Conservation (phyloP, 352 stramenopile genomes). For the Globisporangium lucens region DNA sequence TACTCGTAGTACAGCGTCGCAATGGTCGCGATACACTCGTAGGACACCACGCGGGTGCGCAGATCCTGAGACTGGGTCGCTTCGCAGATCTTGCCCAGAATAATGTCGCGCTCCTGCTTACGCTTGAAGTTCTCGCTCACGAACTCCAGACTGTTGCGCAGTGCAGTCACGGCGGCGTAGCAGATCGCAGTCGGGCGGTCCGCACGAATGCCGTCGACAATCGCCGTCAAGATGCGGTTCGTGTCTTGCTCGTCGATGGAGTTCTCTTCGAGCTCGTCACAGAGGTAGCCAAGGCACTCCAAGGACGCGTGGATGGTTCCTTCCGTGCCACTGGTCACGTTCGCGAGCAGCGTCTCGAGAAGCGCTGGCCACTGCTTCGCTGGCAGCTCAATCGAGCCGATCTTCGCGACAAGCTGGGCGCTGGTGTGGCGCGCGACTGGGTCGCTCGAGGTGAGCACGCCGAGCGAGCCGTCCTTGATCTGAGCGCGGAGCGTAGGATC, state of each 20-base stretch:
- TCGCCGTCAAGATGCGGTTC: conserved; percentile 96
- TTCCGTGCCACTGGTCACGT: conserved; percentile 86
- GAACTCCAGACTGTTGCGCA: conserved; percentile 96
- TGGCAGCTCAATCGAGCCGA: conserved; percentile 93
- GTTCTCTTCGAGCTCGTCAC: conserved; percentile 76
- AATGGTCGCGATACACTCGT: conserved; percentile 95
- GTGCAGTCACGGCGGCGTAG: conserved; percentile 88
- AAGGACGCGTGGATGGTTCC: conserved; percentile 90
- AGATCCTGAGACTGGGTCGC: conserved; percentile 91
- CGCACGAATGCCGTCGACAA: conserved; percentile 94
- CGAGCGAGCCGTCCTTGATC: conserved; percentile 75
- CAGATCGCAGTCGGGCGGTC: conserved; percentile 88
- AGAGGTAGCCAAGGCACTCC: conserved; percentile 83
- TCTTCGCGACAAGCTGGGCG: conserved; percentile 92
- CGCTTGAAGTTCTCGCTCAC: conserved; percentile 96
- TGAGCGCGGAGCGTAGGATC: conserved; percentile 59
- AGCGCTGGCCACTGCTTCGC: conserved; percentile 93
- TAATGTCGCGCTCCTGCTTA: conserved; percentile 93
- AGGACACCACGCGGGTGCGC: conserved; percentile 88
- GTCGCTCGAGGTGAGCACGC: conserved; percentile 62
- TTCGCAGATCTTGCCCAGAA: conserved; percentile 95
- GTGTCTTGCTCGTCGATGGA: conserved; percentile 81
- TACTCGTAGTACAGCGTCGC: conserved; percentile 97
- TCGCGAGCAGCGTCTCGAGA: conserved; percentile 90
- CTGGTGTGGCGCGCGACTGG: conserved; percentile 77